Percentiles rank a stretch among this genome's conserved stretches.
Conservation (phyloP, 495 filamentous ascomycete genomes). For the Bacidia rubella region DNA sequence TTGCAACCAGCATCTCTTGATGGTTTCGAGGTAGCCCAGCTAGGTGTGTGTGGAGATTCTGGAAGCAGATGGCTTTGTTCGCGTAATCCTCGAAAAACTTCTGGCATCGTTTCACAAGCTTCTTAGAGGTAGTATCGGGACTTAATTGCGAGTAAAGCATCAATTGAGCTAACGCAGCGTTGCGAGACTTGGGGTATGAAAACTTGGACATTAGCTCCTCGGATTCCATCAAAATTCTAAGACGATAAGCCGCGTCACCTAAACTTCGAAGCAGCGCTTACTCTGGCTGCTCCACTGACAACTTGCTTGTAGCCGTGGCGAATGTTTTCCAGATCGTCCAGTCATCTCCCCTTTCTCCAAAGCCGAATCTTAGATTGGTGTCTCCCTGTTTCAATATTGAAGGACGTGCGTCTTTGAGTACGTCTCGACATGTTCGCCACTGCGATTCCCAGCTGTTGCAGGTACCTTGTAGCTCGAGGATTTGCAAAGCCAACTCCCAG, state of each 20-base stretch:
- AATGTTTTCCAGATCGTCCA: conserved; percentile 43
- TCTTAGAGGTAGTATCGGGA: conserved; percentile 2
- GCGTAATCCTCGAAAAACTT: conserved; percentile 37
- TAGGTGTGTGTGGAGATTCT: conserved; percentile 36
- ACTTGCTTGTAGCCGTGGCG: conserved; percentile 18
- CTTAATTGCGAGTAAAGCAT: conserved; percentile 5
- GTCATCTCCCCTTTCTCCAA: conserved; percentile 32
- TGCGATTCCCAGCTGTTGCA: conserved; percentile 34
- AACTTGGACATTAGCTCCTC: conserved; percentile 11
- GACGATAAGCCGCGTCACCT: not conserved
- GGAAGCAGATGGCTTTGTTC: conserved; percentile 40
- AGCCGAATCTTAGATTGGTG: not conserved
- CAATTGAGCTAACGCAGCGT: conserved; percentile 30
- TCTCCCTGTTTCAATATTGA: not conserved
- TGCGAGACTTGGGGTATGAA: conserved; percentile 29
- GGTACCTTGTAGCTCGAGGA: conserved; percentile 32
- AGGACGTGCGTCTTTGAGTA: conserved; percentile 28
- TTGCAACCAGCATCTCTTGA: conserved; percentile 26
- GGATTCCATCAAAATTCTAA: conserved; percentile 7
- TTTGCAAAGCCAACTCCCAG: conserved; percentile 33
- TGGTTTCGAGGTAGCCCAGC: conserved; percentile 26
- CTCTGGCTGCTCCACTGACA: conserved; percentile 1
- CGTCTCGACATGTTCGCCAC: conserved; percentile 28
- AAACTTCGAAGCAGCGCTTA: conserved; percentile 4
- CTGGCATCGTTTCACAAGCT: conserved; percentile 30